phyloP scores from a whole-genome alignment of 306 rosid species.

The Pachyrhizus erosus region DNA sequence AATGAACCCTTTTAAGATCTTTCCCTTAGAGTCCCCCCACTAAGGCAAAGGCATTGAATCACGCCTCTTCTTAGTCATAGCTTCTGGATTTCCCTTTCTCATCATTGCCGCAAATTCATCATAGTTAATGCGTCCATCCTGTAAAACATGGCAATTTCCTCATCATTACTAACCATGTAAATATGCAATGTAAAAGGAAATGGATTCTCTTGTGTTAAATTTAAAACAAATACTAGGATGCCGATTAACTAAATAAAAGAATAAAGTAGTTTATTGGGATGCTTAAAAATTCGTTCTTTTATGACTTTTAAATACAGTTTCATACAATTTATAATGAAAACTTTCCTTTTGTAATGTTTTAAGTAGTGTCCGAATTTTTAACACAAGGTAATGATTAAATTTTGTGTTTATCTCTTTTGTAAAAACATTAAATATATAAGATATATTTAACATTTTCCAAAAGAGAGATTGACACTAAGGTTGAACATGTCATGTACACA shows the following conservation, averaged over 20 bases:
- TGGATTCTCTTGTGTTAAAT: not conserved
- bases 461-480: not conserved
- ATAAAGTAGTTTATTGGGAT: too few species aligned
- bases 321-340: too few species aligned
- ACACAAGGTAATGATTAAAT: not conserved
- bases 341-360: too few species aligned
- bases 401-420: not conserved
- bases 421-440: not conserved
- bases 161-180: not conserved
- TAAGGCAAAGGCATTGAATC: constrained; percentile 36
- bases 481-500: not conserved
- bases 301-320: too few species aligned
- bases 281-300: too few species aligned
- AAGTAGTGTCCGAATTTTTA: too few species aligned
- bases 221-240: too few species aligned
- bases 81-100: constrained; percentile 91
- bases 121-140: constrained; percentile 95
- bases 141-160: constrained; percentile 1
- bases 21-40: not conserved
- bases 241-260: too few species aligned
- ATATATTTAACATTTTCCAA: not conserved
- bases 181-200: not conserved
- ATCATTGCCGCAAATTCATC: constrained; percentile 94
- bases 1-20: not conserved
- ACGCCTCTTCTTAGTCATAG: constrained; percentile 78